These are phyloP conservation scores for Tillandsia fasciculata DNA, from an alignment of 176 grass and related monocot species.

Conservation along the genomic window DNA sequence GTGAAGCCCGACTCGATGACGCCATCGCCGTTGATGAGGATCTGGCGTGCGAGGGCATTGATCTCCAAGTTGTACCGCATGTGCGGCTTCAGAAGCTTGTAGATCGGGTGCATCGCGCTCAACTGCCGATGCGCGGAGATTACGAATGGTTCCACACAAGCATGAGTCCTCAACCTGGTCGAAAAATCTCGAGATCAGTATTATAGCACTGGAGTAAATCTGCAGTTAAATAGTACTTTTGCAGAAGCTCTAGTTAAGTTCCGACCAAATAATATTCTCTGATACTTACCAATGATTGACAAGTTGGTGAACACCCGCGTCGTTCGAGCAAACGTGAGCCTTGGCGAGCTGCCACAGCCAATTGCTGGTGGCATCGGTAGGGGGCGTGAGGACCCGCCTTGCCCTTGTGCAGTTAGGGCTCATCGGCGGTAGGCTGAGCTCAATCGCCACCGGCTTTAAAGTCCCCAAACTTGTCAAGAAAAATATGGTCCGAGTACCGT, in stretches of 20 bases:
- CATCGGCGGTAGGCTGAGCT: conserved; percentile 63
- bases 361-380: conserved; percentile 63
- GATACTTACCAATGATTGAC: conserved; percentile 71
- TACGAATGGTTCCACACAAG: conserved; percentile 82
- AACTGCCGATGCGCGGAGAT: conserved; percentile 79
- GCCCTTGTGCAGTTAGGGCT: conserved; percentile 48
- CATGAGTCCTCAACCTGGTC: conserved; percentile 77
- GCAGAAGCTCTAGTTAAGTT: neutral
- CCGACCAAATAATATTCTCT: neutral
- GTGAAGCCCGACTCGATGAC: conserved; percentile 92
- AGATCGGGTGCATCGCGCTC: conserved; percentile 86
- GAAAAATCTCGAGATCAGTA: neutral
- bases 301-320: conserved; percentile 88
- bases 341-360: conserved; percentile 98
- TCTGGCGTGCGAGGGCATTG: conserved; percentile 87
- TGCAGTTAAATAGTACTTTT: neutral
- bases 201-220: too few relatives aligned
- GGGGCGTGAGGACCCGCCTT: conserved; percentile 78
- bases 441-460: conserved; percentile 82
- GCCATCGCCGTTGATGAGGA: conserved; percentile 86
- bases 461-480: conserved; percentile 62
- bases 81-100: conserved; percentile 91
- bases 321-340: conserved; percentile 95
- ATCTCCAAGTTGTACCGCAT: conserved; percentile 89
- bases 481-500: conserved; percentile 80